These are phyloP conservation scores for Pseudoscleropodium purum DNA, from an alignment of 225 moss, liverwort and hornwort genomes.

Conservation along the genomic window DNA sequence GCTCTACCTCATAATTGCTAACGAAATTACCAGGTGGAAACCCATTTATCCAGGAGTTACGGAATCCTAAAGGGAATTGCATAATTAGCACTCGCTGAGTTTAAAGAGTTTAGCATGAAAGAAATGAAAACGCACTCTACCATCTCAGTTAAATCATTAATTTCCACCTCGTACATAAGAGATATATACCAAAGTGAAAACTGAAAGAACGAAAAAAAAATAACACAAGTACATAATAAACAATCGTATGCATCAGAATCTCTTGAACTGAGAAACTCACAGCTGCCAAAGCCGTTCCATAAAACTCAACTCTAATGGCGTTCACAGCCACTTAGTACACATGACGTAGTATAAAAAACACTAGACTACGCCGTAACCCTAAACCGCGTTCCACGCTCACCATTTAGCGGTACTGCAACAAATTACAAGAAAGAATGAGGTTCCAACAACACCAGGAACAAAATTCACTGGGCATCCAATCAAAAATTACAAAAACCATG, in stretches of 20 bases:
- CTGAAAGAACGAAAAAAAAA: too few relatives aligned
- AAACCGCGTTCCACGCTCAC: neutral
- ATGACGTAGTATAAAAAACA: neutral
- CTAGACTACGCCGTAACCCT: neutral
- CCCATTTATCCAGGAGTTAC: too few relatives aligned
- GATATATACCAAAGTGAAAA: too few relatives aligned
- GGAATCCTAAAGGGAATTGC: too few relatives aligned
- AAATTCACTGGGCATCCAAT: neutral
- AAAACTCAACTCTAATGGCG: neutral
- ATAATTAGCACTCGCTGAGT: too few relatives aligned
- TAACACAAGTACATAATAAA: neutral
- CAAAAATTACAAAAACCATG: neutral
- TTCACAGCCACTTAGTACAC: neutral
- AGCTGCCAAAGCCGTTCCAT: neutral
- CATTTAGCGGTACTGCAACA: constrained; percentile 38
- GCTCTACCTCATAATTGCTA: too few relatives aligned
- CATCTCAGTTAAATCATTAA: too few relatives aligned
- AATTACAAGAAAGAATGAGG: neutral
- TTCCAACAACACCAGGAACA: neutral
- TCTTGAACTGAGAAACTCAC: neutral
- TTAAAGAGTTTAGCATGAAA: too few relatives aligned
- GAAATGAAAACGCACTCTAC: too few relatives aligned
- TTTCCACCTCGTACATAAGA: too few relatives aligned
- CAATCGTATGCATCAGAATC: neutral
- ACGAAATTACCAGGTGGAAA: too few relatives aligned